Percentiles rank a stretch among this genome's conserved stretches.
These are phyloP conservation scores for Amanita subjunquillea DNA, from an alignment of 768 basidiomycete genomes.

Conservation along the genomic window DNA sequence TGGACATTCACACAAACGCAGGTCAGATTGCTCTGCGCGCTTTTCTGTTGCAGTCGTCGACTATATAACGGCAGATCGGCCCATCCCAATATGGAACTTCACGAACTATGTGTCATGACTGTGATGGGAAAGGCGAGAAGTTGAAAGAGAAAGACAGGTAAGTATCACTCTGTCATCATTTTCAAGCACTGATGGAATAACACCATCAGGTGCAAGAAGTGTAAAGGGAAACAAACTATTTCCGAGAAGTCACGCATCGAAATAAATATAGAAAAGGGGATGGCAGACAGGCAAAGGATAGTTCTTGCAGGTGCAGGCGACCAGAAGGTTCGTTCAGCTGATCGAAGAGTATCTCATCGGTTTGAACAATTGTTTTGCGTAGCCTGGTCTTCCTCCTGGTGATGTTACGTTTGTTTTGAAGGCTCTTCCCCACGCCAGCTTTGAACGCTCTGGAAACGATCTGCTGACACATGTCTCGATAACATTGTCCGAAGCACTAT, in stretches of 20 bases:
- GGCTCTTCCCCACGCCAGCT: conserved; percentile 58
- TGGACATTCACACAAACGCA: conserved; percentile 53
- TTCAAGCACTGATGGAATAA: conserved; percentile 3
- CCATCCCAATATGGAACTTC: conserved; percentile 38
- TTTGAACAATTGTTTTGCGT: conserved; percentile 1
- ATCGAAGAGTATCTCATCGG: background rate
- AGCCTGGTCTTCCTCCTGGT: conserved; percentile 84
- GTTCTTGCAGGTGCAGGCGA: conserved; percentile 90
- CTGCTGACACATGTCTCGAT: conserved; percentile 74
- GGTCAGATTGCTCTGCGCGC: conserved; percentile 12
- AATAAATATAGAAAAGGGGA: conserved; percentile 79
- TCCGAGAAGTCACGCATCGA: conserved; percentile 88
- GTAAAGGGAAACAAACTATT: conserved; percentile 77
- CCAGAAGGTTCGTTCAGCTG: conserved; percentile 48
- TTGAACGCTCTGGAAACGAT: conserved; percentile 77
- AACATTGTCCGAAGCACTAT: conserved; percentile 86
- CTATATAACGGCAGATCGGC: conserved; percentile 22
- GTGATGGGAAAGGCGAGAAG: conserved; percentile 58
- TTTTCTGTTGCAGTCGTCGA: background rate
- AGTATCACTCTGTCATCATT: conserved; percentile 9
- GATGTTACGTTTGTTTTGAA: conserved; percentile 85
- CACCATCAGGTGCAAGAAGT: conserved; percentile 93
- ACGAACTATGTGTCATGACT: conserved; percentile 55
- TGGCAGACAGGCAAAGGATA: conserved; percentile 75
- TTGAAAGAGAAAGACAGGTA: conserved; percentile 80